These are phyloP conservation scores for Flaveria linearis DNA, from an alignment of 129 eudicot genomes.

Conservation along the genomic window DNA sequence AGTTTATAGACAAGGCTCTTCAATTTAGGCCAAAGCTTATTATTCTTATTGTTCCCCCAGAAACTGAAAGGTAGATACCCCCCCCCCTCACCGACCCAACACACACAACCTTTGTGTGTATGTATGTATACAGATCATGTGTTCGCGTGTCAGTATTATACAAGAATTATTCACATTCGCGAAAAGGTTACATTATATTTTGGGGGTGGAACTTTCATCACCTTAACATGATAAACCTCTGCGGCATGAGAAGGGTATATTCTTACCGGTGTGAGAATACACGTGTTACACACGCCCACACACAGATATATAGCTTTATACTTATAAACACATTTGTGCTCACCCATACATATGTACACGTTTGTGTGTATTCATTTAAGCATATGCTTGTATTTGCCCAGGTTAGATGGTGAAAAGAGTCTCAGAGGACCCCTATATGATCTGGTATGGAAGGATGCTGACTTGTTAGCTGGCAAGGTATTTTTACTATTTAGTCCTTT, in stretches of 20 bases:
- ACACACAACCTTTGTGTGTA: background rate
- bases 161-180: background rate
- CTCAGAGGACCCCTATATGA: slow-evolving; percentile 47
- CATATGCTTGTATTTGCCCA: slow-evolving; percentile 36
- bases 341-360: background rate
- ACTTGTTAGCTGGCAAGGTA: slow-evolving; percentile 74
- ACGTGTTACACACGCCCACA: too few species aligned
- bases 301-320: too few species aligned
- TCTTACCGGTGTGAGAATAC: background rate
- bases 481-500: background rate
- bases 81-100: too few species aligned
- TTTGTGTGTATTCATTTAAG: background rate
- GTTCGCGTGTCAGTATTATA: background rate
- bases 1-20: slow-evolving; percentile 69
- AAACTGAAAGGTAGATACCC: slow-evolving; percentile 62
- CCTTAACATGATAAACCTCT: background rate
- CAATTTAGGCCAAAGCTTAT: slow-evolving; percentile 76
- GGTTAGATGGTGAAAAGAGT: slow-evolving; percentile 53
- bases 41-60: slow-evolving; percentile 76
- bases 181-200: too few species aligned
- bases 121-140: too few species aligned
- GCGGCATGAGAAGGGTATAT: background rate
- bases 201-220: background rate
- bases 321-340: background rate
- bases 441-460: slow-evolving; percentile 76